These are phyloP conservation scores for Porpolomopsis calyptriformis DNA, from an alignment of 768 basidiomycete species.

Conservation along the genomic window DNA sequence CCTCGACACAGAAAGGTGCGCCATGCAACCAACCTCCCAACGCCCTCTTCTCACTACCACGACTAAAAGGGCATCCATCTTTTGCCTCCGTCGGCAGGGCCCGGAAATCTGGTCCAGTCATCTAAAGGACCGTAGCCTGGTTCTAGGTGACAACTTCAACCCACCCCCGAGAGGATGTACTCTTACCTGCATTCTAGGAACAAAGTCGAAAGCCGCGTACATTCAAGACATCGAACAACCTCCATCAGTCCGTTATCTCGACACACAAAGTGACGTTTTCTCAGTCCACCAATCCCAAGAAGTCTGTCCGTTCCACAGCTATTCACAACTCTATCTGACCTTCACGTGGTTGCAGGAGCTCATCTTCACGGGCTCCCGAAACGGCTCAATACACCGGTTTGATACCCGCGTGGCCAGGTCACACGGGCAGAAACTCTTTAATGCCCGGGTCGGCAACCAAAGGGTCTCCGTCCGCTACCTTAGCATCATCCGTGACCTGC, in stretches of 20 bases:
- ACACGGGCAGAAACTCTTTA: conserved; percentile 31
- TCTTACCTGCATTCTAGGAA: conserved; percentile 30
- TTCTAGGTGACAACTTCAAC: conserved; percentile 33
- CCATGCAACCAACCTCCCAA: neutral
- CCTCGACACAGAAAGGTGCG: conserved; percentile 30
- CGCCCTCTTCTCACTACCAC: neutral
- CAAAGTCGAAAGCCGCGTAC: conserved; percentile 39
- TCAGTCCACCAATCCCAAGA: conserved; percentile 38
- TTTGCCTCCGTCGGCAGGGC: conserved; percentile 24
- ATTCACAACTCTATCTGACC: neutral
- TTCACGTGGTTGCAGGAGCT: conserved; percentile 26
- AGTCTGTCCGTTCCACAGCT: conserved; percentile 23
- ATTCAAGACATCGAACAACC: conserved; percentile 39
- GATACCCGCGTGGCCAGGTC: conserved; percentile 39
- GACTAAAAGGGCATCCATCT: conserved; percentile 17
- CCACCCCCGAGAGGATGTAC: neutral
- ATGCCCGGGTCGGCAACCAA: conserved; percentile 22
- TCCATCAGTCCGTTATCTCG: conserved; percentile 27
- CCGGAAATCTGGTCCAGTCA: conserved; percentile 51
- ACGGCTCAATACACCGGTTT: conserved; percentile 46
- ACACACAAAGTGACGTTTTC: conserved; percentile 55
- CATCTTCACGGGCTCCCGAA: conserved; percentile 50
- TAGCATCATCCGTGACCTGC: conserved; percentile 35
- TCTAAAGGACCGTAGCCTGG: conserved; percentile 37
- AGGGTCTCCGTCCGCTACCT: conserved; percentile 41